phyloP scores from a whole-genome alignment of 345 rosid genomes.

The Euphorbia tirucalli region DNA sequence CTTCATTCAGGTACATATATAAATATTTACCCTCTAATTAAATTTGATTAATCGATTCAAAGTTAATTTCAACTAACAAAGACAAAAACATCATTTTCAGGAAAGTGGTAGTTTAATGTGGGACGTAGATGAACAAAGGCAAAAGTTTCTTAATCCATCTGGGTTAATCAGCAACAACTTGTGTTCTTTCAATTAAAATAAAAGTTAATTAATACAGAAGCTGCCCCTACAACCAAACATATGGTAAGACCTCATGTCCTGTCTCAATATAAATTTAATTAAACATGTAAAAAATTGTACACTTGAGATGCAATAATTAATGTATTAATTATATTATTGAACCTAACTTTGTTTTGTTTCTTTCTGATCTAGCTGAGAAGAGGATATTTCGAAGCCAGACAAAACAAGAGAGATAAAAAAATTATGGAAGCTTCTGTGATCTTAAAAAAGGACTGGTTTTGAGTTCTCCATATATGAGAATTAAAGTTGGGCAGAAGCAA shows the following conservation, averaged over 20 bases:
- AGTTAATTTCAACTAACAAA: not conserved
- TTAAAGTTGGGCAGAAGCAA: conserved; percentile 24
- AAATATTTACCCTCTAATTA: not conserved
- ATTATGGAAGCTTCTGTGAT: conserved; percentile 1
- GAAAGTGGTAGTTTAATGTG: conserved; percentile 38
- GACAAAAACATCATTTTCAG: conserved; percentile 40
- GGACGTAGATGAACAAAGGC: conserved; percentile 56
- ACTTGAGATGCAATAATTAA: not conserved
- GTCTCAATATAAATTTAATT: conserved; percentile 13
- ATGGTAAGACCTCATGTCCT: conserved; percentile 37
- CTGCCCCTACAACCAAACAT: conserved; percentile 45
- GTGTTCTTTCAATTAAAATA: conserved; percentile 47
- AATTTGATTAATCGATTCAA: too few species aligned
- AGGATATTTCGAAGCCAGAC: conserved; percentile 21
- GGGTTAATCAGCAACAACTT: conserved; percentile 47
- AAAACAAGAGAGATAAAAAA: not conserved
- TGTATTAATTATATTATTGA: too few species aligned
- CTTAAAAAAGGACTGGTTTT: not conserved
- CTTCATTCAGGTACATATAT: conserved; percentile 27
- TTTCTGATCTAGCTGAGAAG: conserved; percentile 21
- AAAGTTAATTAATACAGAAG: conserved; percentile 9
- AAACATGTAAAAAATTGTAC: too few species aligned
- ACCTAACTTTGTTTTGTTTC: not conserved
- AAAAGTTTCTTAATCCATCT: conserved; percentile 40
- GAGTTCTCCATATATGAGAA: conserved; percentile 1